Evolutionary conservation across 176 grass and related monocot species (phyloP), one percentile per base, ranked within the genome.

Genomic region (Pontederia paniculata): DNA sequence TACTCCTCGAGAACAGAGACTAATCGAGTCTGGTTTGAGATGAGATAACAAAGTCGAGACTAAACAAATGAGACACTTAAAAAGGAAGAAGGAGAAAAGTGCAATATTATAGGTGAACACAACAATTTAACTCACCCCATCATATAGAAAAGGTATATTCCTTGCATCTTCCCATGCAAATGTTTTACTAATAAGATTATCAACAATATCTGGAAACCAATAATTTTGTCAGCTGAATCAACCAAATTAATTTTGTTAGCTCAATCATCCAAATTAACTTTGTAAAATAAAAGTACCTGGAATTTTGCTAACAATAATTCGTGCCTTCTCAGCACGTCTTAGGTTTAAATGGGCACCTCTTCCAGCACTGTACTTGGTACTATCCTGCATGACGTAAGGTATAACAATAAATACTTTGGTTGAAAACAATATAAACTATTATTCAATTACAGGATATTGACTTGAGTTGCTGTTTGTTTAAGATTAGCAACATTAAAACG

Each of bases 1-100:
- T 98, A 85, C 73, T 98, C 87, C 77, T 98, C 83, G 20, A 98
- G 63, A 82, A 98, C 73, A 67, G 86, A 88, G 73, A 98, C 76
- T 50, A 98, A 54, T 17, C 87, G 83, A 41, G 75, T 87, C 94
- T 98, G 74, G 72, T 45, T 47, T 20, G 6, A 8, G 12, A 44
- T 59, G 13, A 21, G 28, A 75, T 42, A 8, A 51, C 44, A 1
- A 46, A 67, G 45, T 44, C 44, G 42, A 8, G 61, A 17, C 16
- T 57, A 68, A 15, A 45, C 25, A 45, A 48, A 67, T 16, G 6
- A 3, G 44, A 63, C 9, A 23, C 8, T 42, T 37, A 37, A 37
- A 37, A 37, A 6, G 28, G 2, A n/a, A 8, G 12, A 69, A 52
- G n/a, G 19, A 75, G 1, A 37, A 12, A 69, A 22, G 16, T 25